Conservation (phyloP, 2,329 filamentous ascomycete genomes). For the Hymenoscyphus infarciens region DNA sequence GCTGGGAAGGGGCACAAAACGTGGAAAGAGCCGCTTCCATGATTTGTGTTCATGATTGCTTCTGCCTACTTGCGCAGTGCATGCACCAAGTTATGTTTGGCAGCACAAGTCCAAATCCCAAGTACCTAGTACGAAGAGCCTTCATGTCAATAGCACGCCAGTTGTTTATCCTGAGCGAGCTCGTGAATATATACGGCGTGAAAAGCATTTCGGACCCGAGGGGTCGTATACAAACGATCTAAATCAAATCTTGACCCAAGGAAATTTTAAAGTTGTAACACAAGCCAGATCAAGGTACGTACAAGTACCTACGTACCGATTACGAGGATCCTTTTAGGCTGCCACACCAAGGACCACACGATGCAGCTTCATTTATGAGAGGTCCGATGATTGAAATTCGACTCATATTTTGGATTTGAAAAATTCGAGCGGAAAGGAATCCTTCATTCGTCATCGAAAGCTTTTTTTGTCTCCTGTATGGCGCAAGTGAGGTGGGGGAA, state of each 20-base stretch:
- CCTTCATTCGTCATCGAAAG: neutral
- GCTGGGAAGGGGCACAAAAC: neutral
- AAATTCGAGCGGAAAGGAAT: neutral
- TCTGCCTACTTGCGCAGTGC: slow-evolving; percentile 6
- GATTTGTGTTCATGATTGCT: neutral
- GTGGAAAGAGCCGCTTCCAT: slow-evolving; percentile 7
- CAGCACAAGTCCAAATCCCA: neutral
- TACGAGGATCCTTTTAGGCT: slow-evolving; percentile 1
- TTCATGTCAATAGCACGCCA: neutral
- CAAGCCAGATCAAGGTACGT: neutral
- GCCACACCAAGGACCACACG: neutral
- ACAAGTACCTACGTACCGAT: neutral
- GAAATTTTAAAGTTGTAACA: neutral
- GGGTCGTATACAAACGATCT: neutral
- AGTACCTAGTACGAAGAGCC: neutral
- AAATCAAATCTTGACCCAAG: neutral
- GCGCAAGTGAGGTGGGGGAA: neutral
- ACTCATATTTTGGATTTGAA: neutral
- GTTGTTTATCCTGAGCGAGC: neutral
- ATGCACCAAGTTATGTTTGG: neutral
- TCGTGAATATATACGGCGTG: neutral
- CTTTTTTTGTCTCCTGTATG: neutral
- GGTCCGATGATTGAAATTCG: neutral
- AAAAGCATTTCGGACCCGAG: neutral
- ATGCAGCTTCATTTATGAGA: neutral